Conservation (phyloP, 2,329 filamentous ascomycete genomes). For the Paracoccidioides lutzii region DNA sequence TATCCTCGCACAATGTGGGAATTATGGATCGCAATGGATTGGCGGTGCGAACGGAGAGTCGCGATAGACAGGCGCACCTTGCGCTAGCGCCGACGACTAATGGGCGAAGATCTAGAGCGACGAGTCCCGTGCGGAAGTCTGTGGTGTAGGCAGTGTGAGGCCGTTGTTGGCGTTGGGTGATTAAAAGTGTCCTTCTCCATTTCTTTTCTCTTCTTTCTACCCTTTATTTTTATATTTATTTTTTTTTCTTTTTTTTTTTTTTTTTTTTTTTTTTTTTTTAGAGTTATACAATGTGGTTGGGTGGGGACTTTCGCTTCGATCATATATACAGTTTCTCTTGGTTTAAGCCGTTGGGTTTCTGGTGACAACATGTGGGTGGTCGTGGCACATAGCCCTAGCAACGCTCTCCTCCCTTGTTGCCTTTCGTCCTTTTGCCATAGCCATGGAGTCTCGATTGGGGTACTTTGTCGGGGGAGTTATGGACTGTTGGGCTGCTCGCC, state of each 20-base stretch:
- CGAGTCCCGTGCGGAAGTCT: constrained; percentile 33
- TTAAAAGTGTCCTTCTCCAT: background rate
- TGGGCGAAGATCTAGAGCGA: constrained; percentile 31
- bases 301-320: too few species aligned
- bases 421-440: background rate
- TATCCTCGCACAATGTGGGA: background rate
- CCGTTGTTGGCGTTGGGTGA: background rate
- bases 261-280: background rate
- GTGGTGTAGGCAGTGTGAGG: too few species aligned
- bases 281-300: too few species aligned
- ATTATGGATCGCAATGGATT: constrained; percentile 55
- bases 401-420: background rate
- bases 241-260: background rate
- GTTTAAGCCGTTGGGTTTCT: too few species aligned
- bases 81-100: constrained; percentile 38
- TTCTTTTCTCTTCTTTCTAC: background rate
- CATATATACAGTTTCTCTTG: too few species aligned
- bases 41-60: constrained; percentile 70
- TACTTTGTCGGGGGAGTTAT: background rate
- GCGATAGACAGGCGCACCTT: constrained; percentile 56
- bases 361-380: too few species aligned
- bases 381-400: too few species aligned
- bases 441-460: background rate
- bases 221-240: background rate
- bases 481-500: too few species aligned